These are phyloP conservation scores for Lizonia empirigonia DNA, from an alignment of 2,329 filamentous ascomycete genomes.

Conservation along the genomic window DNA sequence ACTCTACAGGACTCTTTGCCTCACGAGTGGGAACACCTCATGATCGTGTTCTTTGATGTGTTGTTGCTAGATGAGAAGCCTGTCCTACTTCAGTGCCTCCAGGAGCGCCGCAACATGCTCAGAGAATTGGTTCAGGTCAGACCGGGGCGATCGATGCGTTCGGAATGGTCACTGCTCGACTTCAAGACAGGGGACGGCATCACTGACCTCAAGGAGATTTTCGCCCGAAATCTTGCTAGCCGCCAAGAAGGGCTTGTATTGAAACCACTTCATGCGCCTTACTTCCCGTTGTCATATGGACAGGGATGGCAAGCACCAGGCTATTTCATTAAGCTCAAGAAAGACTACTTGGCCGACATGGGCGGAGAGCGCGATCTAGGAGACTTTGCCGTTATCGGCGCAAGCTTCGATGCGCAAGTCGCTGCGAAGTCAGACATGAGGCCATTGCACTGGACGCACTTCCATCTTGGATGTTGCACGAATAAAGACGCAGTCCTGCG, in stretches of 20 bases:
- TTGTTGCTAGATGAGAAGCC: constrained; percentile 62
- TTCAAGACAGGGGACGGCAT: constrained; percentile 55
- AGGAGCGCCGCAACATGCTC: constrained; percentile 65
- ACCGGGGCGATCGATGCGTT: constrained; percentile 68
- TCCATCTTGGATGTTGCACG: constrained; percentile 75
- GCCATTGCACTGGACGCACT: constrained; percentile 75
- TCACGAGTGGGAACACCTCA: constrained; percentile 61
- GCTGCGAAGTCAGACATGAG: constrained; percentile 62
- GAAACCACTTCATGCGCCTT: constrained; percentile 76
- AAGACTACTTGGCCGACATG: constrained; percentile 79
- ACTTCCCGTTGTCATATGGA: constrained; percentile 59
- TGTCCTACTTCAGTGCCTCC: constrained; percentile 60
- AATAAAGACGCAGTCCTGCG: constrained; percentile 67
- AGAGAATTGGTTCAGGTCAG: constrained; percentile 60
- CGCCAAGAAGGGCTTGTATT: constrained; percentile 80
- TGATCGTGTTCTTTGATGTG: constrained; percentile 67
- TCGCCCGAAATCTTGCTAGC: constrained; percentile 69
- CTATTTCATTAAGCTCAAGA: constrained; percentile 83
- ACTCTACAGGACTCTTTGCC: constrained; percentile 69
- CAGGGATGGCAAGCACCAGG: constrained; percentile 35
- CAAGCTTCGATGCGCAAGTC: constrained; percentile 68
- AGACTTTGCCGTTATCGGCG: constrained; percentile 81
- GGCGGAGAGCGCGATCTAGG: constrained; percentile 70
- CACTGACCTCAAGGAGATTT: constrained; percentile 51
- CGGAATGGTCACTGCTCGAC: constrained; percentile 70